Percentiles rank a stretch among this genome's conserved stretches.
Evolutionary conservation across 2,329 filamentous ascomycete species (phyloP).

Genomic region (Aquanectria penicillioides): DNA sequence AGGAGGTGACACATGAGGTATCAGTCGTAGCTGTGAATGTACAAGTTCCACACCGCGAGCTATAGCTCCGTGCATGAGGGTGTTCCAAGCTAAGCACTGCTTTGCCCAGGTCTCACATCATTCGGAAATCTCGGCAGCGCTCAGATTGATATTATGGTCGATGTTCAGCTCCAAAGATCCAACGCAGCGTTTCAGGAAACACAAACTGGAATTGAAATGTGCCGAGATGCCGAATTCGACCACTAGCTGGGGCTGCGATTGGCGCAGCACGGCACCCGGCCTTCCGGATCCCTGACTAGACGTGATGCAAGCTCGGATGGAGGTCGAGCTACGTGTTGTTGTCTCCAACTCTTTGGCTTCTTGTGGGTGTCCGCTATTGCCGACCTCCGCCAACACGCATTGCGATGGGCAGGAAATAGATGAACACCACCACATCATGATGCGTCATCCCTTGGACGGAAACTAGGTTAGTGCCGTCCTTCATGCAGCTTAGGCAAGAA

Average conservation of each 20-base stretch:
- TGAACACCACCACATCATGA: neutral
- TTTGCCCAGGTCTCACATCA: no score
- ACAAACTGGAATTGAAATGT: neutral
- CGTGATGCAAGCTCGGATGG: neutral
- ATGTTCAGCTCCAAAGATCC: neutral
- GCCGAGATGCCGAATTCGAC: conserved; percentile 18
- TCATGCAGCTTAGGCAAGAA: neutral
- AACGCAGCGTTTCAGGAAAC: neutral
- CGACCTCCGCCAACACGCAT: neutral
- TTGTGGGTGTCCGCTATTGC: neutral
- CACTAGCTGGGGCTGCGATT: neutral
- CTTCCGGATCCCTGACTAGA: neutral
- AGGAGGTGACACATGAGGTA: no score
- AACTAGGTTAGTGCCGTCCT: neutral
- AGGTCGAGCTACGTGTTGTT: neutral
- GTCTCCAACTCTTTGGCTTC: neutral
- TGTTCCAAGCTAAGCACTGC: no score
- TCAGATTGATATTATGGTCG: no score
- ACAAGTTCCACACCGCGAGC: no score
- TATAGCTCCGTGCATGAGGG: no score
- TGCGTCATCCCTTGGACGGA: conserved; percentile 7
- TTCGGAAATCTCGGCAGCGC: no score
- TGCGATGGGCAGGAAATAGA: neutral
- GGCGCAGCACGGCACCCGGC: conserved; percentile 3
- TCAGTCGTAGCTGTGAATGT: no score